Evolutionary conservation across 2,329 filamentous ascomycete species (phyloP).

Genomic region (Alternaria tenuissima): DNA sequence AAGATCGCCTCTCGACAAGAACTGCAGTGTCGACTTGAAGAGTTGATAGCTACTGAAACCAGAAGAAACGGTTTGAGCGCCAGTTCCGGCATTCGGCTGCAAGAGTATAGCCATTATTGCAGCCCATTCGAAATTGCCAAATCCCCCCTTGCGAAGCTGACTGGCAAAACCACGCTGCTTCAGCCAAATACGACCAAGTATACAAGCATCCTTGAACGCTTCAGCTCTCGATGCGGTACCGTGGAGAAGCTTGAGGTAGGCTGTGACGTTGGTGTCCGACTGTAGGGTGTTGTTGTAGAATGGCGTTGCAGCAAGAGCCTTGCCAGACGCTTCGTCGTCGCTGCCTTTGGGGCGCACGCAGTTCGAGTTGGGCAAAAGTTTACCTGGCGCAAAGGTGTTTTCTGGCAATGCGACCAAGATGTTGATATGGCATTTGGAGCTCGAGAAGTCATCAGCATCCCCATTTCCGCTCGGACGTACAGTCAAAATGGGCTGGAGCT

Average conservation of each 20-base stretch:
- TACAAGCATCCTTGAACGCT: constrained; percentile 81
- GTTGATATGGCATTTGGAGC: constrained; percentile 62
- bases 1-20: constrained; percentile 78
- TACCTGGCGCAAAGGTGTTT: constrained; percentile 73
- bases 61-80: constrained; percentile 74
- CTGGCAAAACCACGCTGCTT: constrained; percentile 83
- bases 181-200: constrained; percentile 88
- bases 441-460: constrained; percentile 49
- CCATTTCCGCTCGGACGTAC: constrained; percentile 50
- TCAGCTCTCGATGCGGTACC: constrained; percentile 73
- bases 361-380: constrained; percentile 74
- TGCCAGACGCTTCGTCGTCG: constrained; percentile 52
- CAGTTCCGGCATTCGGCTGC: constrained; percentile 76
- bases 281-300: constrained; percentile 90
- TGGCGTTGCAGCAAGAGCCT: constrained; percentile 65
- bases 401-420: constrained; percentile 79
- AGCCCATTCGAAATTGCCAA: constrained; percentile 93
- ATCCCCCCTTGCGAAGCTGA: constrained; percentile 76
- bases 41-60: constrained; percentile 91
- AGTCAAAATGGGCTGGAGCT: constrained; percentile 73
- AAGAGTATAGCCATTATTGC: constrained; percentile 81
- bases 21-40: constrained; percentile 94
- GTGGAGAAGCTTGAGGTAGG: constrained; percentile 79
- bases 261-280: constrained; percentile 75
- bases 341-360: constrained; percentile 69